phyloP scores from a whole-genome alignment of 306 rosid species.

The Cicer arietinum region DNA sequence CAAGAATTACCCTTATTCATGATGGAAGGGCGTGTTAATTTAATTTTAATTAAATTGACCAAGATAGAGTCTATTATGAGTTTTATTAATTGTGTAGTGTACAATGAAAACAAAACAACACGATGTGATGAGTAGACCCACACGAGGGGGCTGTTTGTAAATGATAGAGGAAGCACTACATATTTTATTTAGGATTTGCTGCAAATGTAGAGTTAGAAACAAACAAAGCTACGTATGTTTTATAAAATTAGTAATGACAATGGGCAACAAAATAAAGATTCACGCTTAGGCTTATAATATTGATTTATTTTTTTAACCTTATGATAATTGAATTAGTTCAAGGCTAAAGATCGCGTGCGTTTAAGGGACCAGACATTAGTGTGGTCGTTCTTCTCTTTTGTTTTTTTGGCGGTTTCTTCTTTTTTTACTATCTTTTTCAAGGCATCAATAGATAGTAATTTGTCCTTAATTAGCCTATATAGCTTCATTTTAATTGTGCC shows the following conservation, averaged over 20 bases:
- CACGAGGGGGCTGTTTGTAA: constrained; percentile 44
- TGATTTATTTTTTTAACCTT: background rate
- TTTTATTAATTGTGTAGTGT: constrained; percentile 44
- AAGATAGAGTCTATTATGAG: constrained; percentile 38
- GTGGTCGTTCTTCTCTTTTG: constrained; percentile 43
- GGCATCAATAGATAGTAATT: background rate
- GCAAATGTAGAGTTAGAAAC: constrained; percentile 58
- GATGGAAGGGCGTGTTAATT: background rate
- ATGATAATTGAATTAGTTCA: background rate
- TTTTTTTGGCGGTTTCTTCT: constrained; percentile 50
- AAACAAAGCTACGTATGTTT: constrained; percentile 68
- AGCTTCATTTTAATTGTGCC: background rate
- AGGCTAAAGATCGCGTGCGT: constrained; percentile 47
- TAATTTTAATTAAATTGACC: constrained; percentile 34
- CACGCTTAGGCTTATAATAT: constrained; percentile 44
- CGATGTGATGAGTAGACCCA: constrained; percentile 49
- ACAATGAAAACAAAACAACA: constrained; percentile 44
- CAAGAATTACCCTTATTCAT: too few species aligned
- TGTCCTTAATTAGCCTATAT: background rate
- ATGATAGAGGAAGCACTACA: constrained; percentile 42
- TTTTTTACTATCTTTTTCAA: constrained; percentile 8
- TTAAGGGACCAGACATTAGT: constrained; percentile 47
- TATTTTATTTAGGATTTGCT: constrained; percentile 37
- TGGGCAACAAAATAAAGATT: constrained; percentile 47
- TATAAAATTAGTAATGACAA: constrained; percentile 46